Conservation (phyloP, 495 filamentous ascomycete species). For the Viridothelium virens region DNA sequence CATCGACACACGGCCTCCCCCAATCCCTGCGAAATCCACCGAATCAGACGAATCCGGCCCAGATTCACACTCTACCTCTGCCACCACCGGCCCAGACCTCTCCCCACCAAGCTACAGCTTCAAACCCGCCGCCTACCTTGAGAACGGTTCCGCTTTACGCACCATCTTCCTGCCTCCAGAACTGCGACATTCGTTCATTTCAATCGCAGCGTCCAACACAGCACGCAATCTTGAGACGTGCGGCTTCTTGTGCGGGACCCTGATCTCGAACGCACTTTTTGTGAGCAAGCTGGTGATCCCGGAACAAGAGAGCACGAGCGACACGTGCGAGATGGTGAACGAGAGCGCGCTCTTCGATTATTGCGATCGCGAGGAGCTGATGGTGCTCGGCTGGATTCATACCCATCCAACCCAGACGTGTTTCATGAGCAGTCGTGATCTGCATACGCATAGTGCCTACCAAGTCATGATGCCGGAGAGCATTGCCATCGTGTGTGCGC, state of each 20-base stretch:
- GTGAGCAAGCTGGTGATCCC: slow-evolving; percentile 82
- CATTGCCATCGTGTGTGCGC: slow-evolving; percentile 94
- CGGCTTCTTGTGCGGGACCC: slow-evolving; percentile 82
- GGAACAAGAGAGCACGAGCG: slow-evolving; percentile 76
- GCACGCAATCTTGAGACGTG: slow-evolving; percentile 80
- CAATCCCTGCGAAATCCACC: slow-evolving; percentile 38
- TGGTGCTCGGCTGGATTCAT: slow-evolving; percentile 95
- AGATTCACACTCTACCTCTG: slow-evolving; percentile 13
- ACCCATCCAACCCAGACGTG: slow-evolving; percentile 95
- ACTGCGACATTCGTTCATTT: slow-evolving; percentile 65
- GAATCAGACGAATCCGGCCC: slow-evolving; percentile 16
- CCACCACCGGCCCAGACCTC: slow-evolving; percentile 26
- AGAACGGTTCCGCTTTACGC: slow-evolving; percentile 77
- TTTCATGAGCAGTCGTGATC: slow-evolving; percentile 90
- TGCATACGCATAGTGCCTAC: slow-evolving; percentile 89
- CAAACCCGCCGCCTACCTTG: slow-evolving; percentile 75
- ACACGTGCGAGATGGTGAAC: slow-evolving; percentile 90
- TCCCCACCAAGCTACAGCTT: slow-evolving; percentile 52
- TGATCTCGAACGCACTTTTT: slow-evolving; percentile 89
- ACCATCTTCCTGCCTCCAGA: slow-evolving; percentile 75
- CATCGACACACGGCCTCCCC: slow-evolving; percentile 40
- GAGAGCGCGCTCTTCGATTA: slow-evolving; percentile 78
- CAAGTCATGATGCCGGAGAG: slow-evolving; percentile 91
- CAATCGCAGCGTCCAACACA: slow-evolving; percentile 67
- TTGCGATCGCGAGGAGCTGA: slow-evolving; percentile 72